These are phyloP conservation scores for Globisporangium paddicum DNA, from an alignment of 352 stramenopile genomes.

Conservation along the genomic window DNA sequence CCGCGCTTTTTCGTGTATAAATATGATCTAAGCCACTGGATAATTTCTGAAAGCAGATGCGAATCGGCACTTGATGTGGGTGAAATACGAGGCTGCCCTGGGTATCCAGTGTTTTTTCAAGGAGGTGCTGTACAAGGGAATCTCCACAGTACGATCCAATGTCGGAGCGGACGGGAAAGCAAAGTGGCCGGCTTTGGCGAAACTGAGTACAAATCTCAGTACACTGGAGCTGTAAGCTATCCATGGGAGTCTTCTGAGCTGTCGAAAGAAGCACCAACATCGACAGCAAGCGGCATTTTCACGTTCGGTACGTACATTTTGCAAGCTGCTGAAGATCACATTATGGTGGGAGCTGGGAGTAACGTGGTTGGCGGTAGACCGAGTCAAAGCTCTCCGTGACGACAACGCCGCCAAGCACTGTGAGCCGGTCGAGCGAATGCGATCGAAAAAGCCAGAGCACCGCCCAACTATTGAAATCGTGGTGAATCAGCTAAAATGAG, in stretches of 20 bases:
- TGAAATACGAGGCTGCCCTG: neutral
- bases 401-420: too few relatives aligned
- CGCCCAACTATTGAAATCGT: neutral
- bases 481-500: neutral
- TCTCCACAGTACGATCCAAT: neutral
- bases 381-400: too few relatives aligned
- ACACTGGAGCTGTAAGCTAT: neutral
- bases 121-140: neutral
- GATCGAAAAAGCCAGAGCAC: neutral
- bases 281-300: neutral
- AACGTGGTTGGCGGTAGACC: too few relatives aligned
- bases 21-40: neutral
- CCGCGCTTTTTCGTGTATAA: neutral
- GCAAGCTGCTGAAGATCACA: too few relatives aligned
- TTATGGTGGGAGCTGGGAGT: too few relatives aligned
- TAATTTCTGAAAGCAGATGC: neutral
- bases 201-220: too few relatives aligned
- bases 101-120: neutral
- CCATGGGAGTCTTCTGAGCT: too few relatives aligned
- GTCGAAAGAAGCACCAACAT: too few relatives aligned
- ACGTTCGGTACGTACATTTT: neutral
- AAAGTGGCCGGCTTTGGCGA: neutral
- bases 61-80: neutral
- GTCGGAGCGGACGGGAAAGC: neutral
- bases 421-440: neutral